These are phyloP conservation scores for Volvox reticuliferus DNA, from an alignment of 139 green algal species.

Conservation along the genomic window DNA sequence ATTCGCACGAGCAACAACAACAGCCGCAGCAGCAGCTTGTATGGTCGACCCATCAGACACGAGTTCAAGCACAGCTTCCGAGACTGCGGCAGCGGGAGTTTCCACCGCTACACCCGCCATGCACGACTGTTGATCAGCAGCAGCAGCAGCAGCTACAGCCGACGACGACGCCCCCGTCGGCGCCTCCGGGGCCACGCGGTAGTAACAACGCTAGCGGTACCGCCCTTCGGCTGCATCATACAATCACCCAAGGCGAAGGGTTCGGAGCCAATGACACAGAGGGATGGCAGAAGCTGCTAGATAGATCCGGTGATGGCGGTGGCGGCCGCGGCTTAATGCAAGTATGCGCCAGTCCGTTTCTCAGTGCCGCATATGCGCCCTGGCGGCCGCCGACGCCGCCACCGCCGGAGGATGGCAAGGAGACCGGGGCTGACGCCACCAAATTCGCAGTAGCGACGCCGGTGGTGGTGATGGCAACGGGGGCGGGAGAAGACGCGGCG, in stretches of 20 bases:
- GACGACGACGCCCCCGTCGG: neutral
- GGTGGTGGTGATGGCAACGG: neutral
- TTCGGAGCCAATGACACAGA: neutral
- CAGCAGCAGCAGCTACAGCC: neutral
- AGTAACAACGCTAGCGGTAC: neutral
- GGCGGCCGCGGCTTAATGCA: neutral
- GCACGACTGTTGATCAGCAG: neutral
- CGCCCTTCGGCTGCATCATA: neutral
- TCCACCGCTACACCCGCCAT: neutral
- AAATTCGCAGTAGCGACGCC: neutral
- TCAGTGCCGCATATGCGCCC: neutral
- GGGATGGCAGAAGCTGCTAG: neutral
- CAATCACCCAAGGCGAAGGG: neutral
- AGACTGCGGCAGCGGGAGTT: neutral
- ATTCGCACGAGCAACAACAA: neutral
- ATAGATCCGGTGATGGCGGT: no score
- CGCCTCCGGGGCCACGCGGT: neutral
- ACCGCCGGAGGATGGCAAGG: neutral
- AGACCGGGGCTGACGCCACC: neutral
- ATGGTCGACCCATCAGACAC: no score
- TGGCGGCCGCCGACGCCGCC: neutral
- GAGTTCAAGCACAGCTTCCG: neutral
- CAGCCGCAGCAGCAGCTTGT: no score
- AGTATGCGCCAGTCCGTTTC: neutral
- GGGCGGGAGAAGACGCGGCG: neutral